phyloP scores from a whole-genome alignment of 805 yeast species.

The Schwanniomyces yamadae region DNA sequence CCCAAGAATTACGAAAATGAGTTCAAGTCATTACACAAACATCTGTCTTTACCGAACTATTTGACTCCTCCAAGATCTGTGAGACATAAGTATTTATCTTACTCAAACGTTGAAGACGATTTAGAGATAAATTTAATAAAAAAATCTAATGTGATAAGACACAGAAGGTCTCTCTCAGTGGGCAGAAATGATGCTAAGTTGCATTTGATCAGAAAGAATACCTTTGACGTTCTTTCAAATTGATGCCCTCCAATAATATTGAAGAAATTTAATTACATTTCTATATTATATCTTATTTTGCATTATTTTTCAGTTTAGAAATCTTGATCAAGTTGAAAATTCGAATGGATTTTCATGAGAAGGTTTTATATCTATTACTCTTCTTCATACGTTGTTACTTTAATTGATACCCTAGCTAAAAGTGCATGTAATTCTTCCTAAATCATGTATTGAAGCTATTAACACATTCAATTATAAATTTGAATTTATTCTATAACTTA shows the following conservation, averaged over 20 bases:
- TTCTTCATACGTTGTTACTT: no score
- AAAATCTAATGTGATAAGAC: slow-evolving; percentile 19
- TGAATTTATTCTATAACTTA: no score
- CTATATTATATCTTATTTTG: not conserved
- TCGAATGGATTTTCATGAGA: slow-evolving; percentile 2
- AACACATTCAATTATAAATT: no score
- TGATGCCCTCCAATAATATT: slow-evolving; percentile 4
- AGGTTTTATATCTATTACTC: no score
- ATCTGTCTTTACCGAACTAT: slow-evolving; percentile 29
- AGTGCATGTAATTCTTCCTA: no score
- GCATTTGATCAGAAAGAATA: slow-evolving; percentile 32
- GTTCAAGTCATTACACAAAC: slow-evolving; percentile 28
- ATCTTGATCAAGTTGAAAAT: no score
- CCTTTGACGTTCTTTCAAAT: slow-evolving; percentile 24
- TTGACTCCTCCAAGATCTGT: slow-evolving; percentile 34
- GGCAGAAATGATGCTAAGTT: slow-evolving; percentile 38
- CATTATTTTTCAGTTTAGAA: slow-evolving; percentile 1
- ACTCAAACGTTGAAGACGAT: slow-evolving; percentile 17
- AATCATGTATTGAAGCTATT: no score
- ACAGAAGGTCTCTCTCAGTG: slow-evolving; percentile 36
- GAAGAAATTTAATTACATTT: not conserved
- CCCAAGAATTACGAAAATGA: slow-evolving; percentile 30
- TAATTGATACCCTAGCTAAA: no score
- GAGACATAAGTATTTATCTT: slow-evolving; percentile 19
- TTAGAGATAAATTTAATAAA: slow-evolving; percentile 19